Base-by-base conservation (phyloP, 371 early-diverging fungal species). In the Mortierella sp. region DNA sequence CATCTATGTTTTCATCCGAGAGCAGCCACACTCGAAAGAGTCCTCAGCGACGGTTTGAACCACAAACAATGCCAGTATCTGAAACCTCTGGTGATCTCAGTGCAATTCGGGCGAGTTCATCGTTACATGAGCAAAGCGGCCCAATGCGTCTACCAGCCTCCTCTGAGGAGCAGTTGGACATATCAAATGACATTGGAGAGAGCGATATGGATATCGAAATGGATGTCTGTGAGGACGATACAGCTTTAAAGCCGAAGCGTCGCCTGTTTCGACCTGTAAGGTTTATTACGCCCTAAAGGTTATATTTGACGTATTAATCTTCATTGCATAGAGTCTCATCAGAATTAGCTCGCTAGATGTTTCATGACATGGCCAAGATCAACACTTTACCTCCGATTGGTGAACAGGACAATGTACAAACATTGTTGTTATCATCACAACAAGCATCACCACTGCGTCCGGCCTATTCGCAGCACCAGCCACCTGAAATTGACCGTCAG, bases 371-470 rank as follows among this genome's bases (percentile, higher is more conserved):
- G 3, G 3, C 29, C 2, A 47, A 45, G 32, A 47, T 45, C 19
- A 45, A 23, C 32, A 45, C 31, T 28, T 61, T 61, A 32, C 61
- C 61, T 2, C 47, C 61, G 8, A 61, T 61, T 28, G 47, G 6
- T 28, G 61, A 61, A 22, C 61, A 42, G 28, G 57, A 22, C 34
- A 17, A 19, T 47, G 31, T 28, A 1, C 51, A 49, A 7, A 19
- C 19, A 6, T 12, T 40, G 10, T 62, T 31, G 49, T 32, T 17
- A 17, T 19, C 15, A 29, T 28, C 49, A 28, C 45, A 19, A 34
- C 19, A 35, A 15, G n/a, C 10, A 13, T 22, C 35, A n/a, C n/a
- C 57, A 34, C 8, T 26, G 22, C n/a, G 26, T 22, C 53, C 28
- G 17, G 22, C 53, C 9, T 28, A 28, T 26, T 28, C 53, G 7